Conservation (phyloP, 805 yeast species). For the Hanseniaspora thailandica region DNA sequence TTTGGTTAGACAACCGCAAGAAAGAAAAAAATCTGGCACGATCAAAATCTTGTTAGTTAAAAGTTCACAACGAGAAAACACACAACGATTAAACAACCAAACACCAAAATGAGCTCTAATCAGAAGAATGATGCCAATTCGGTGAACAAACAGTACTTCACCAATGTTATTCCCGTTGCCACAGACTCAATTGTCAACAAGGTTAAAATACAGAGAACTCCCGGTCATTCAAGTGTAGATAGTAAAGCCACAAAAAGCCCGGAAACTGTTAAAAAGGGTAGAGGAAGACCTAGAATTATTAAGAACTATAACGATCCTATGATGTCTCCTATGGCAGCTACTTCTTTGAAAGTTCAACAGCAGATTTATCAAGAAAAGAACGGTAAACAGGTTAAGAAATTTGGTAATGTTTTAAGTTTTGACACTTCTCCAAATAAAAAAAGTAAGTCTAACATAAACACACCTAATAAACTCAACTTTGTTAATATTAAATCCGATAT, state of each 20-base stretch:
- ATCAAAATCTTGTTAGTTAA: background rate
- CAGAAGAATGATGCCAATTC: background rate
- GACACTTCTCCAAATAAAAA: background rate
- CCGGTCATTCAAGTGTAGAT: background rate
- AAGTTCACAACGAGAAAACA: background rate
- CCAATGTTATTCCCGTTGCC: constrained; percentile 8
- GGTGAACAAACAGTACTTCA: background rate
- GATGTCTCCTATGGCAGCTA: constrained; percentile 30
- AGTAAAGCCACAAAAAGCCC: background rate
- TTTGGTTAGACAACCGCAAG: too few relatives aligned
- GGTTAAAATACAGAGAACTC: background rate
- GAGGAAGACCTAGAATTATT: constrained; percentile 30
- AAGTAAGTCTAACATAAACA: background rate
- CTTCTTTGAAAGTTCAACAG: constrained; percentile 27
- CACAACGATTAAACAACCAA: background rate
- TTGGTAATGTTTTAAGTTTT: constrained; percentile 17
- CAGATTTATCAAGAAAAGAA: constrained; percentile 20
- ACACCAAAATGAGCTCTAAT: background rate
- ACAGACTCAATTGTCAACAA: constrained; percentile 6
- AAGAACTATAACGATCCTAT: constrained; percentile 28
- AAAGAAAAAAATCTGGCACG: background rate
- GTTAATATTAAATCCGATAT: background rate
- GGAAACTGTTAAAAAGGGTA: constrained; percentile 17
- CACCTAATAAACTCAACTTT: constrained; percentile 1
- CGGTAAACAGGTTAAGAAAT: constrained; percentile 28